Percentiles rank a stretch among this genome's conserved stretches.
Conservation (phyloP, 2,329 filamentous ascomycete species). For the Falciphora oryzae region DNA sequence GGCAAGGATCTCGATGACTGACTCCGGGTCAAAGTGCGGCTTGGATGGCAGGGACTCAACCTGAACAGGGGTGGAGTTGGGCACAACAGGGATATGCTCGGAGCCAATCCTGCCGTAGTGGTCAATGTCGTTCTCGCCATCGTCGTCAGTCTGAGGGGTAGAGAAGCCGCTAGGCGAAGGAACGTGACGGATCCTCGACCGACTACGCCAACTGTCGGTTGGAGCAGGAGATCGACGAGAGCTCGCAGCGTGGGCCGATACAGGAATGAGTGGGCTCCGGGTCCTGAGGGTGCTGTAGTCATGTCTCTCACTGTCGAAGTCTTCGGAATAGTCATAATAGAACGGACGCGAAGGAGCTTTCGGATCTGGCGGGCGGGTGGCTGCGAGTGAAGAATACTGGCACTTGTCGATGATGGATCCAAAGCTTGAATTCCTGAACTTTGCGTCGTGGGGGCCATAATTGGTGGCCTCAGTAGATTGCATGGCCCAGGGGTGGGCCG, state of each 20-base stretch:
- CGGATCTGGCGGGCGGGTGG: slow-evolving; percentile 19
- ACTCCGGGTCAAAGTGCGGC: not conserved
- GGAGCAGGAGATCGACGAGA: not conserved
- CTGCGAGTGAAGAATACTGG: slow-evolving; percentile 22
- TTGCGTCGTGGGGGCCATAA: slow-evolving; percentile 31
- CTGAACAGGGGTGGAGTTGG: not conserved
- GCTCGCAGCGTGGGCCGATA: slow-evolving; percentile 12
- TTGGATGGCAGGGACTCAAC: not conserved
- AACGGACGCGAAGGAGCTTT: slow-evolving; percentile 27
- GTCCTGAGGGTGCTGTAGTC: slow-evolving; percentile 6
- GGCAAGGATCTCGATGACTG: not conserved
- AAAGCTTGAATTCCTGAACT: slow-evolving; percentile 39
- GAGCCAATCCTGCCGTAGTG: not conserved
- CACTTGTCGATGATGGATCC: slow-evolving; percentile 48
- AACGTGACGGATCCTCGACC: not conserved
- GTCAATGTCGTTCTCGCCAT: too few relatives aligned
- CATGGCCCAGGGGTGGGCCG: slow-evolving; percentile 19
- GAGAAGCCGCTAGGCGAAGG: not conserved
- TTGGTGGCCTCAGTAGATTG: slow-evolving; percentile 27
- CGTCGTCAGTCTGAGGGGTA: slow-evolving; percentile 1
- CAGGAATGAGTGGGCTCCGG: slow-evolving; percentile 25
- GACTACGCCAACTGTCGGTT: not conserved
- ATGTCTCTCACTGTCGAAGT: slow-evolving; percentile 31
- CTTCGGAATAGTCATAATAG: slow-evolving; percentile 50
- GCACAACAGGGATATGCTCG: not conserved